Base-by-base conservation (phyloP, 106 monocot genomes). In the Narthecium ossifragum region DNA sequence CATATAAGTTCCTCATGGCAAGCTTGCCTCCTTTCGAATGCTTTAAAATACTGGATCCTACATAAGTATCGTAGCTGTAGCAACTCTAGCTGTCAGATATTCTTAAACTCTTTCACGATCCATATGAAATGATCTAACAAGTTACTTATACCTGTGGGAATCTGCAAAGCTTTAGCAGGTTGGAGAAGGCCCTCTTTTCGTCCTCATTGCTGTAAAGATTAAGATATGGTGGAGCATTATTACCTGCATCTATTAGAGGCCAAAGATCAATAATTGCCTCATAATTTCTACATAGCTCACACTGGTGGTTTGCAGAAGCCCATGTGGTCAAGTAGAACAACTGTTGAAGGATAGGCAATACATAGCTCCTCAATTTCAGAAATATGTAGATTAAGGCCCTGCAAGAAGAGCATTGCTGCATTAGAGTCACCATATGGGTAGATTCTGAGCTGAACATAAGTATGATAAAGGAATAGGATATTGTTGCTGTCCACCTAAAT, bases 301-400 rank as follows among this genome's bases (percentile, higher is more conserved):
- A 46, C 7, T 57, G 80, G 78, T 61, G 87, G 84, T 67, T 81
- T 92, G 81, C 80, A 81, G 65, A 92, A 92, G 31, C 45, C 80
- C 80, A 88, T 59, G 39, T 88, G 88, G 65, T 92, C 92, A 61
- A 84, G 68, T 52, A 92, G 43, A 26, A 92, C 84, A 73, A 65
- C 59, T 45, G 92, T 92, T 20, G 77, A 75, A 46, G 88, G 88
- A 47, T 70, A 92, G 34, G 52, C 65, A 11, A 69, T 46, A 57
- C 88, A 92, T 15, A 92, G 60, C 72, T 92, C 87, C 57, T 78
- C 77, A 50, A 92, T 88, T 40, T 92, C 88, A 27, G 67, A 54
- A 27, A 88, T 63, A 70, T 92, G 81, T 30, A 81, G 65, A 77
- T 28, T 45, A 40, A 92, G 70, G 13, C 87, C 92, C 92, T 92